Base-by-base conservation (phyloP, 2,329 filamentous ascomycete species). In the Xylaria sp. region DNA sequence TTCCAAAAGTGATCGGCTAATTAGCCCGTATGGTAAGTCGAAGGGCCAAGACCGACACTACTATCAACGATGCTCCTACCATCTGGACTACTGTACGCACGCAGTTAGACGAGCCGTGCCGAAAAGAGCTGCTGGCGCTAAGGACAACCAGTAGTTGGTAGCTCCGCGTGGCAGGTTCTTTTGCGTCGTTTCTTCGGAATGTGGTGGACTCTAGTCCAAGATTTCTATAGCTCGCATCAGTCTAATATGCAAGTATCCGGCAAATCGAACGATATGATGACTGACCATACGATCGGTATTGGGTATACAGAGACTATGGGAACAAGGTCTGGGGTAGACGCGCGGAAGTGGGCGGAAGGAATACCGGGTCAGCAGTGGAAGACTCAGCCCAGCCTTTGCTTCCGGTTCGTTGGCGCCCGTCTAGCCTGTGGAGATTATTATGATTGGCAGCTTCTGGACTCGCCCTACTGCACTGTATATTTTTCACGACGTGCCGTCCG, bases 401-500 rank as follows among this genome's bases (percentile, higher is more conserved):
- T 65, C 63, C 63, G 63, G 63, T 65, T 65, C 58, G 63, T 56
- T 54, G 56, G 63, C 36, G 15, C 54, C 36, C 2, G 28, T 28
- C 26, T 23, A 33, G 33, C 28, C 26, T 48, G 57, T 36, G 40
- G 57, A n/a, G 42, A 46, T 38, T n/a, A 26, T 38, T 48, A 5
- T 48, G 44, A 23, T 20, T 20, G n/a, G n/a, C 46, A 9, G 31
- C 49, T 11, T 49, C 26, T 56, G 4, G 60, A 33, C 23, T 33
- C 36, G 36, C 36, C 36, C 36, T 38, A n/a, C n/a, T 20, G 9
- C 17, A 23, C n/a, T 28, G 44, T 48, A 20, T 23, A 40, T 48
- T 57, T n/a, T 40, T 31, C 53, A 58, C 40, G 60, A 48, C 51
- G 9, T 63, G 49, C 51, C 20, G 40, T 48, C 51, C 28, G 40